A percentile compares a stretch with the other conserved stretches of the same genome.
phyloP scores from a whole-genome alignment of 1,284 basidiomycete genomes.

The Mycena citricolor region DNA sequence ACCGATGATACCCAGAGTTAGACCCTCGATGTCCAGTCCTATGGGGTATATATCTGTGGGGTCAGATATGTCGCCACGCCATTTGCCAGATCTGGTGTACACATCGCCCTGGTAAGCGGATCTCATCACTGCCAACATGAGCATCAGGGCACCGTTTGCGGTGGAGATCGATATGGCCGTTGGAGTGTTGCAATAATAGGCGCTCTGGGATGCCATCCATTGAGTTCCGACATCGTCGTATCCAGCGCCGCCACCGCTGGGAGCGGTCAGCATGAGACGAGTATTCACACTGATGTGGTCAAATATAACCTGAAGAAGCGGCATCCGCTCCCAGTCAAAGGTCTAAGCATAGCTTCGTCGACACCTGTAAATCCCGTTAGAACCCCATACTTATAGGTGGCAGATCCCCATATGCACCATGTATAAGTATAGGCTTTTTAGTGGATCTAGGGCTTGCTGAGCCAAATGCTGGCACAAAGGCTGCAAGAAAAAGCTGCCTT shows the following conservation, averaged over 20 bases:
- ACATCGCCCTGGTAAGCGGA: slow-evolving; percentile 18
- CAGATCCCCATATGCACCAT: no score
- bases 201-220: slow-evolving; percentile 20
- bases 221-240: slow-evolving; percentile 20
- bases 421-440: no score
- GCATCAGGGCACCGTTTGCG: slow-evolving; percentile 23
- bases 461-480: no score
- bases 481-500: no score
- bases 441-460: no score
- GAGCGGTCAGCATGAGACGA: slow-evolving; percentile 5
- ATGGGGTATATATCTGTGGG: slow-evolving; percentile 12
- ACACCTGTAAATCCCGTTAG: no score
- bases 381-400: no score
- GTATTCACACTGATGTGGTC: background rate
- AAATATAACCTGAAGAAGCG: background rate
- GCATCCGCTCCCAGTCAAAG: background rate
- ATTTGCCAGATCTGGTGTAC: slow-evolving; percentile 18
- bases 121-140: slow-evolving; percentile 22
- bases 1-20: slow-evolving; percentile 24
- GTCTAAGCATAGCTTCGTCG: background rate
- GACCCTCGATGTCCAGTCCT: slow-evolving; percentile 18
- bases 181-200: slow-evolving; percentile 26
- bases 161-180: slow-evolving; percentile 21
- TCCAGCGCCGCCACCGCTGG: slow-evolving; percentile 23
- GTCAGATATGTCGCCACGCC: slow-evolving; percentile 16